Conservation (phyloP, 768 basidiomycete species). For the Tephrocybe sp. region DNA sequence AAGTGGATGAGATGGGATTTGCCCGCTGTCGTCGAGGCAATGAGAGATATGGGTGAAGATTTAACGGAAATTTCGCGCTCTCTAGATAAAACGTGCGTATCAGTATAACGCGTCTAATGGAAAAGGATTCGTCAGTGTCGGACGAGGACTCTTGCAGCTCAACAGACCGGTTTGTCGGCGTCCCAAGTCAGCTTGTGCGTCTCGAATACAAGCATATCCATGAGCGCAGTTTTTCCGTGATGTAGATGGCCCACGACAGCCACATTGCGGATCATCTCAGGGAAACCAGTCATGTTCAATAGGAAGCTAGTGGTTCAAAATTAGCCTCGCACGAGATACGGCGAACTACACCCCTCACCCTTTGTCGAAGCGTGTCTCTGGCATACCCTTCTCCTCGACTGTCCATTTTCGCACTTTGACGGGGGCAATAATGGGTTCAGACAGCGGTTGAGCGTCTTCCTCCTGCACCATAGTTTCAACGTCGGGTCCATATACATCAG, state of each 20-base stretch:
- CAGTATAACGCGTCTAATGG: conserved; percentile 86
- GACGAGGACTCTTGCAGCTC: neutral
- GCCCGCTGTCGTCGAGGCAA: conserved; percentile 80
- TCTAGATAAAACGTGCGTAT: conserved; percentile 88
- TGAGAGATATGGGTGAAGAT: conserved; percentile 93
- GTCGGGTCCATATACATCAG: conserved; percentile 88
- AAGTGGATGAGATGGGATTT: conserved; percentile 94
- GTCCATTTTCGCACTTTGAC: conserved; percentile 94
- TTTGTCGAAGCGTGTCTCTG: conserved; percentile 96
- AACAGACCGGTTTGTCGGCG: conserved; percentile 79
- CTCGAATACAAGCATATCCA: conserved; percentile 98
- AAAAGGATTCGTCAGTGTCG: conserved; percentile 11
- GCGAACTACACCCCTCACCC: conserved; percentile 53
- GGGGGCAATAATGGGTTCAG: conserved; percentile 94
- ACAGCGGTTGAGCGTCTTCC: conserved; percentile 93
- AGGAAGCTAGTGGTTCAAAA: conserved; percentile 62
- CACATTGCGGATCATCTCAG: conserved; percentile 94
- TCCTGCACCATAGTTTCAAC: conserved; percentile 98
- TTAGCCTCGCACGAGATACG: conserved; percentile 5
- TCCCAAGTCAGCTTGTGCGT: conserved; percentile 96
- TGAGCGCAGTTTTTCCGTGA: conserved; percentile 94
- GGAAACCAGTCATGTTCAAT: conserved; percentile 87
- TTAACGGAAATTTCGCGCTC: conserved; percentile 93
- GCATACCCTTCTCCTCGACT: conserved; percentile 94
- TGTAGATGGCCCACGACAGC: conserved; percentile 96